These are phyloP conservation scores for Diaporthe batatas DNA, from an alignment of 2,329 filamentous ascomycete species.

Conservation along the genomic window DNA sequence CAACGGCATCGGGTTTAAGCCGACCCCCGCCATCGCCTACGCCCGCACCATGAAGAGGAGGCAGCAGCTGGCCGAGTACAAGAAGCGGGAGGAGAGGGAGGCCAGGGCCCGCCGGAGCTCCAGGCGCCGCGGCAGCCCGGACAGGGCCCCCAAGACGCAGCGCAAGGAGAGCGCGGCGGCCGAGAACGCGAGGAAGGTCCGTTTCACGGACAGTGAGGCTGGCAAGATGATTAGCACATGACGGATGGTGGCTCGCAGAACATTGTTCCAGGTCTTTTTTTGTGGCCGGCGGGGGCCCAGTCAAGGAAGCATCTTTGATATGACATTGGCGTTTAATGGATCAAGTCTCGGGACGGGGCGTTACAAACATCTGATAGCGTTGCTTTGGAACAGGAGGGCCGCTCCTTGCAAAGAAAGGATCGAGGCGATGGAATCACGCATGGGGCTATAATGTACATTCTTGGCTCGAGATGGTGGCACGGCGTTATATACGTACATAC, in stretches of 20 bases:
- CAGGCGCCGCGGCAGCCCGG: slow-evolving; percentile 58
- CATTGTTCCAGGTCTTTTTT: background rate
- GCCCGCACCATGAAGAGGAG: slow-evolving; percentile 68
- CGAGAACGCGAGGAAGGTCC: slow-evolving; percentile 51
- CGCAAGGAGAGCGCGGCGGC: slow-evolving; percentile 45
- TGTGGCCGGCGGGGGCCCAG: background rate
- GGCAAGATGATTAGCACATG: slow-evolving; percentile 39
- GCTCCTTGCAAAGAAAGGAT: background rate
- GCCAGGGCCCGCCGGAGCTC: slow-evolving; percentile 69
- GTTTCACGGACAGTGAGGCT: slow-evolving; percentile 57
- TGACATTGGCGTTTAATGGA: slow-evolving; percentile 20
- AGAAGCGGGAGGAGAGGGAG: slow-evolving; percentile 71
- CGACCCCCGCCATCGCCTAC: slow-evolving; percentile 71
- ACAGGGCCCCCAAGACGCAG: slow-evolving; percentile 46
- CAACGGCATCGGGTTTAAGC: slow-evolving; percentile 76
- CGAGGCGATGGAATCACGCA: background rate
- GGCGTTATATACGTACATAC: slow-evolving; percentile 8
- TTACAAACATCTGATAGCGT: slow-evolving; percentile 1
- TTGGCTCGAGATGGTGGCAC: background rate
- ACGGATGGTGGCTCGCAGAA: background rate
- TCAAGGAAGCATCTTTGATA: background rate
- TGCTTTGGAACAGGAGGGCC: slow-evolving; percentile 10
- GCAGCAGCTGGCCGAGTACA: slow-evolving; percentile 74
- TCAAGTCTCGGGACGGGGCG: background rate
- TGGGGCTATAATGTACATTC: background rate